phyloP scores from a whole-genome alignment of 352 stramenopile genomes.

The Pythium brachiatum region DNA sequence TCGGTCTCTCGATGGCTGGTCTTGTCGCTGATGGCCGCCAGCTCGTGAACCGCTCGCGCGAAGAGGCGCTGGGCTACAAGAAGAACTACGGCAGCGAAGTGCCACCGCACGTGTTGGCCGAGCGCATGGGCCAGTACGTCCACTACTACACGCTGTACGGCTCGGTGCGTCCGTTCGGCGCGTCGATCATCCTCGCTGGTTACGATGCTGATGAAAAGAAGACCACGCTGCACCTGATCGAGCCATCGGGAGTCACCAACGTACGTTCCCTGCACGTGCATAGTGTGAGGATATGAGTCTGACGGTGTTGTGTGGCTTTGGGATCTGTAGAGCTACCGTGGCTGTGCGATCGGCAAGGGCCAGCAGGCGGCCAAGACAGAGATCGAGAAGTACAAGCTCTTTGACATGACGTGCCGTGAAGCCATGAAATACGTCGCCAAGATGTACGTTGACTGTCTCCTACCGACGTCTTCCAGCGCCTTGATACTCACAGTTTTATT shows the following conservation, averaged over 20 bases:
- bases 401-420: constrained; percentile 93
- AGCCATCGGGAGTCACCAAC: constrained; percentile 91
- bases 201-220: constrained; percentile 94
- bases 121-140: constrained; percentile 95
- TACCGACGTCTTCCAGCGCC: not conserved
- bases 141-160: constrained; percentile 99
- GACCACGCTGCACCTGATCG: constrained; percentile 89
- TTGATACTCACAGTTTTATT: constrained; percentile 1
- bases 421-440: constrained; percentile 98
- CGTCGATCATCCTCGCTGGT: constrained; percentile 92
- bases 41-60: constrained; percentile 93
- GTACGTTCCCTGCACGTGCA: constrained; percentile 37
- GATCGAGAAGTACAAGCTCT: constrained; percentile 98
- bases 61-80: constrained; percentile 94
- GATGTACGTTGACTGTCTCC: constrained; percentile 73
- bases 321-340: constrained; percentile 92
- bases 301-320: not conserved
- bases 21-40: constrained; percentile 95
- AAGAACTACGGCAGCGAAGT: constrained; percentile 96
- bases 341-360: constrained; percentile 96
- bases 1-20: constrained; percentile 93
- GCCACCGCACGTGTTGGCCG: constrained; percentile 90
- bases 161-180: constrained; percentile 96
- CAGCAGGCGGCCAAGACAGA: constrained; percentile 98
- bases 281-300: too few relatives aligned